Evolutionary conservation across 2,329 filamentous ascomycete species (phyloP), one percentile per base, ranked within the genome.

Genomic region (Botrytis deweyae): DNA sequence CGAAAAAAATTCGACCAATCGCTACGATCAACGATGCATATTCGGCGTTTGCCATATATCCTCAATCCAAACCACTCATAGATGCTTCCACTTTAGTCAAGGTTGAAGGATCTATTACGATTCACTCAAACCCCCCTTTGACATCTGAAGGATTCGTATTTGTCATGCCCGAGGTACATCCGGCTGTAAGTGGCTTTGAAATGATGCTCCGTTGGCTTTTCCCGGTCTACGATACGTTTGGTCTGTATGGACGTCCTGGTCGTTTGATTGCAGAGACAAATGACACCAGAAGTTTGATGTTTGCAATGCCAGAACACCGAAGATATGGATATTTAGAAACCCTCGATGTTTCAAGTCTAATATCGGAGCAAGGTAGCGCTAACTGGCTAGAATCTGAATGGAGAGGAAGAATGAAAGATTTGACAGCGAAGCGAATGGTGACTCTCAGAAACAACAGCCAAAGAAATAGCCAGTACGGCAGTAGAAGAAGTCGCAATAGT

Each of bases 41-140:
- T 83, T 93, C 95, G 1, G 95, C 94, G 25, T 98, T 97, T 81
- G 94, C 95, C 69, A 93, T 99, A 72, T 99, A 99, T 81, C 96
- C 96, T 1, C 95, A 98, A 81, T 92, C 94, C 25, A 97, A 97
- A 83, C 92, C 93, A 0, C 85, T 99, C 58, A 97, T 99, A 74
- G 95, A 99, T 78, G 93, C 95, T 74, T 98, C 96, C 1, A 98
- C 95, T 0, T 84, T 99, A 74, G 88, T 98, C 76, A 99, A 99
- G 83, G 88, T 99, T 42, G 96, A 99, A 83, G 96, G 95, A 16
- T 90, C 90, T 76, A 94, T 99, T 75, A 94, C 92, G 0, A 93
- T 98, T 58, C 94, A 98, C 83, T 91, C 92, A 0, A 88, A 90
- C 20, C 91, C 93, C 14, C 90, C 93, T 38, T 38, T 92, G 0